phyloP scores from a whole-genome alignment of 208 protist species.

The Herpetomonas samuelpessoai region DNA sequence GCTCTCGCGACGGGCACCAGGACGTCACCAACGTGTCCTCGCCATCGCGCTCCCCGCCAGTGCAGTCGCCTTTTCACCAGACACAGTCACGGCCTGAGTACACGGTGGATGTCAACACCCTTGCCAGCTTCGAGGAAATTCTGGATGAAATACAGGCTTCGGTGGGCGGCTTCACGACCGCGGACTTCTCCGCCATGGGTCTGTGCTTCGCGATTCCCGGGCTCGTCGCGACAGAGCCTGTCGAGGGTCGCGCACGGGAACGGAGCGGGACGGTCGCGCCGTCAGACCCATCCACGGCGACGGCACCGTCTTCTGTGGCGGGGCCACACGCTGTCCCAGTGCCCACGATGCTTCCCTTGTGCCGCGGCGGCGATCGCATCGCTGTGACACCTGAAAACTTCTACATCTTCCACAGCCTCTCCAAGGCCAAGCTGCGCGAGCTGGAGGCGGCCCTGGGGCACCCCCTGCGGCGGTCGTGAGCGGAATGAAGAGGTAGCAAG shows the following conservation, averaged over 20 bases:
- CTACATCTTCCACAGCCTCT: conserved; percentile 33
- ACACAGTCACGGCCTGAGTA: conserved; percentile 15
- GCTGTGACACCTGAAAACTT: conserved; percentile 37
- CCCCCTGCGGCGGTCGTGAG: background rate
- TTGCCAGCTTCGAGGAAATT: conserved; percentile 34
- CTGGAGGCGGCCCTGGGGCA: conserved; percentile 30
- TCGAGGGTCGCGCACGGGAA: background rate
- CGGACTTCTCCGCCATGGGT: conserved; percentile 41
- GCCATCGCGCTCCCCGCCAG: background rate
- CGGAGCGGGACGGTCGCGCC: background rate
- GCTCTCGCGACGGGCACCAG: background rate
- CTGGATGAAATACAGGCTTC: conserved; percentile 20
- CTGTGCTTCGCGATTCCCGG: conserved; percentile 58
- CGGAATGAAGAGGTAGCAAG: background rate
- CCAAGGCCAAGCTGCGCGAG: conserved; percentile 23
- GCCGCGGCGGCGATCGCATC: conserved; percentile 32
- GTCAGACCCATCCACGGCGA: background rate
- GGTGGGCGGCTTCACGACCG: conserved; percentile 27
- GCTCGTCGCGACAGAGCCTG: no score
- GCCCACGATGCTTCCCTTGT: conserved; percentile 34
- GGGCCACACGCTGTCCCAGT: no score
- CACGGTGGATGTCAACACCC: conserved; percentile 13
- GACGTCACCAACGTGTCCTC: background rate
- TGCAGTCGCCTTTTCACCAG: background rate
- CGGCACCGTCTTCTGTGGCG: no score